phyloP scores from a whole-genome alignment of 2,329 filamentous ascomycete genomes.

The Cryphonectria radicalis region DNA sequence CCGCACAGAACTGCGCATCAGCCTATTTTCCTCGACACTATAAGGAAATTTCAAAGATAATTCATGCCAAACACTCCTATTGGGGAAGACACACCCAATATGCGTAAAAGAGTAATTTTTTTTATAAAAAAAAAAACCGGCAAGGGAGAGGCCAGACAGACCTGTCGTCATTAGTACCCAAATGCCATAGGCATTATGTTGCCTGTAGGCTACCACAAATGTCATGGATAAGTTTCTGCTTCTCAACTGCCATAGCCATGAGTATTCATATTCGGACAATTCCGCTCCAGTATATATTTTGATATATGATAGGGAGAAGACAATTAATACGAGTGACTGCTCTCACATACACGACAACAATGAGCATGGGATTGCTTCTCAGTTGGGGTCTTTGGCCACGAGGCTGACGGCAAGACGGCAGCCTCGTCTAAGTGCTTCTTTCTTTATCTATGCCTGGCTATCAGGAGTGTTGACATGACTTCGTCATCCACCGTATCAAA shows the following conservation, averaged over 20 bases:
- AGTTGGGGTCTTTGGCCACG: not conserved
- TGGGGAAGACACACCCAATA: no score
- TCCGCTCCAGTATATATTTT: not conserved
- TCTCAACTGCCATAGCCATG: not conserved
- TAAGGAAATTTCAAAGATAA: no score
- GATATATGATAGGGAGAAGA: not conserved
- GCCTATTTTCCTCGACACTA: not conserved
- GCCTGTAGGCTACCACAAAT: not conserved
- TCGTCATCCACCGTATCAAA: not conserved
- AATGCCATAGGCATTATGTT: not conserved
- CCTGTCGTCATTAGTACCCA: not conserved
- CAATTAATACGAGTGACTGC: not conserved
- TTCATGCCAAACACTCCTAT: no score
- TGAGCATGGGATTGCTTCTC: not conserved
- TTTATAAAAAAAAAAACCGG: no score
- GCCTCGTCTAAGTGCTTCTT: slow-evolving; percentile 5
- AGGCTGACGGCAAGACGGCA: not conserved
- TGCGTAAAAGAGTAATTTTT: no score
- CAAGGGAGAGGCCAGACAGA: no score
- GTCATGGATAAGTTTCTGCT: not conserved
- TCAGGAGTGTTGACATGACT: not conserved
- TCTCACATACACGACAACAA: not conserved
- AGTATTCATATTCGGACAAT: not conserved
- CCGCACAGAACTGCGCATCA: not conserved
- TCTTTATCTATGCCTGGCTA: not conserved